Base-by-base conservation (phyloP, 345 rosid species). In the Anacardium occidentale region DNA sequence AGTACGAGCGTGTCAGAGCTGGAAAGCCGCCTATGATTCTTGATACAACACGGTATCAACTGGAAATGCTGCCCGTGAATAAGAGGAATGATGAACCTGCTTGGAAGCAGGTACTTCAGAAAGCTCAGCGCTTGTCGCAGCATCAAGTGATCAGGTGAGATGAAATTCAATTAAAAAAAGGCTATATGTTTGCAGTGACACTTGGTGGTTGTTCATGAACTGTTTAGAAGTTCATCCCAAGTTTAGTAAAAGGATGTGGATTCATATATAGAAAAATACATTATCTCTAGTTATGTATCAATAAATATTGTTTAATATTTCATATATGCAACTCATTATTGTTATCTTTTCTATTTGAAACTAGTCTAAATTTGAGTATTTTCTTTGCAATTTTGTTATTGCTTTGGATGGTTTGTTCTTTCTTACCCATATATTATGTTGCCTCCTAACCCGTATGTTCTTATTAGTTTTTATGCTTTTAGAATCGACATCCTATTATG, bases 1-100 rank as follows among this genome's bases (percentile, higher is more conserved):
- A 95, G 82, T 88, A 89, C 45, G 99, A 89, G 68, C 97, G 99
- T 11, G 93, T 95, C 76, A 81, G 97, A 75, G 95, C 96, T 4
- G 98, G 99, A 71, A 92, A 83, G 83, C 97, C 98, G 22, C 98
- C 99, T 0, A 83, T 78, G 42, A 78, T 86, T 52, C 84, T 90
- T 51, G 99, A 95, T 82, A 85, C 87, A 40, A 86, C 96, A 0
- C 81, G 96, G 25, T 92, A 92, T 80, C 88, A 88, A 74, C 74
- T 85, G 71, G 99, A 95, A 57, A 48, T 79, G 70, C 94, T 93
- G 3, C 79, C 91, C 11, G 73, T 77, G 20, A 85, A 75, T 80
- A 92, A 89, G 81, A 80, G 86, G 69, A 89, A 89, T 13, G 99
- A 95, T 67, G 98, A 89, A 73, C 75, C 86, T 82, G 88, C 94